Percentiles rank a stretch among this genome's conserved stretches.
Conservation (phyloP, 2,329 filamentous ascomycete species). For the Fusarium zealandicum region DNA sequence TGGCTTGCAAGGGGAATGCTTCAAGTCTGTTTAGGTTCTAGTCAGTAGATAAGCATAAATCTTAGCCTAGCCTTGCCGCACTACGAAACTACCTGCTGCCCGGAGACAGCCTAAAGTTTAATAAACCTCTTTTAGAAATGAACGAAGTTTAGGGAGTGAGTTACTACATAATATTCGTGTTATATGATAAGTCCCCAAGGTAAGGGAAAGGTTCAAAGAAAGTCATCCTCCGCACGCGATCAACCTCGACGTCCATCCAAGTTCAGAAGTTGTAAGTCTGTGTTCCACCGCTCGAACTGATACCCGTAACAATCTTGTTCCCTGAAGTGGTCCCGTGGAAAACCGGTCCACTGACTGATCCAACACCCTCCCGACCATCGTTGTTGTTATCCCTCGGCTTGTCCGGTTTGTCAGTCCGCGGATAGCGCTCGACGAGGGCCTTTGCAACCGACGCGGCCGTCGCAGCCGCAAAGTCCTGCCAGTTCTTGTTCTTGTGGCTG, state of each 20-base stretch:
- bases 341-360: background rate
- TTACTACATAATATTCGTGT: no score
- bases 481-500: constrained; percentile 38
- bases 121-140: no score
- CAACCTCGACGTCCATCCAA: background rate
- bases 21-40: no score
- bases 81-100: no score
- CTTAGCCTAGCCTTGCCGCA: no score
- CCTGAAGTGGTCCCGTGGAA: background rate
- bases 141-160: no score
- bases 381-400: background rate
- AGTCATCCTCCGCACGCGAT: background rate
- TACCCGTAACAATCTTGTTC: background rate
- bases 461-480: constrained; percentile 50
- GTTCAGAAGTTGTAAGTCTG: background rate
- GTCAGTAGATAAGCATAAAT: no score
- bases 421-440: constrained; percentile 13
- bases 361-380: background rate
- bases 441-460: constrained; percentile 56
- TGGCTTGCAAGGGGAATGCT: no score
- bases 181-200: no score
- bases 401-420: background rate
- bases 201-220: no score
- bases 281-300: background rate
- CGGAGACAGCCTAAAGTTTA: no score